Conservation (phyloP, 2,329 filamentous ascomycete species). For the Juglanconis juglandina region DNA sequence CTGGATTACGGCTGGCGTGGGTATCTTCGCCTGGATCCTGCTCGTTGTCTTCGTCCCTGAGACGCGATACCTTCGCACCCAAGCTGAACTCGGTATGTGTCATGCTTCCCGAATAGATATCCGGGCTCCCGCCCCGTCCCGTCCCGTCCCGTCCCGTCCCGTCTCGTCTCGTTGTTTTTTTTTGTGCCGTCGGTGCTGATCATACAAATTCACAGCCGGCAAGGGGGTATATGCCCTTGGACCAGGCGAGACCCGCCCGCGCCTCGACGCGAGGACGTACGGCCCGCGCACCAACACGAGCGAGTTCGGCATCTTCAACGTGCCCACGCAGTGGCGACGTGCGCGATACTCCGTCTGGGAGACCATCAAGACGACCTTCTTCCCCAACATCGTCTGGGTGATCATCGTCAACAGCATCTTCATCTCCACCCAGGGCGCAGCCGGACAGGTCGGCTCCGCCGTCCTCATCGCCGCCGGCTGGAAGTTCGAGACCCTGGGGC, state of each 20-base stretch:
- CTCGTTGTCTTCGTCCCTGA: slow-evolving; percentile 29
- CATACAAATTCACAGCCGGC: slow-evolving; percentile 20
- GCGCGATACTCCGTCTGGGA: slow-evolving; percentile 21
- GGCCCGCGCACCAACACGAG: slow-evolving; percentile 23
- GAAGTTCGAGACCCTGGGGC: slow-evolving; percentile 26
- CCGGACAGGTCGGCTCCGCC: slow-evolving; percentile 21
- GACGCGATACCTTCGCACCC: slow-evolving; percentile 25
- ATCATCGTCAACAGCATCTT: slow-evolving; percentile 26
- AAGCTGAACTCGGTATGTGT: slow-evolving; percentile 24
- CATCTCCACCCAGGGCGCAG: slow-evolving; percentile 23
- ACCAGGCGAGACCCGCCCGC: slow-evolving; percentile 25
- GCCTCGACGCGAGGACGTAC: slow-evolving; percentile 25
- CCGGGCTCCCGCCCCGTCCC: neutral
- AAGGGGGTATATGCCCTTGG: slow-evolving; percentile 23
- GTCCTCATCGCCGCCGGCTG: slow-evolving; percentile 25
- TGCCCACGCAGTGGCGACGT: slow-evolving; percentile 22
- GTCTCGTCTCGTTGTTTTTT: neutral
- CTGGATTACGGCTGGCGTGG: slow-evolving; percentile 28
- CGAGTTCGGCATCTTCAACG: slow-evolving; percentile 27
- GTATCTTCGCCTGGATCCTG: slow-evolving; percentile 27
- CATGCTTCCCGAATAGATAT: neutral
- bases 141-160: neutral
- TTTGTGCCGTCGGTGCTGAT: neutral
- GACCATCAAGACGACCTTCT: slow-evolving; percentile 25
- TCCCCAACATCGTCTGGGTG: slow-evolving; percentile 29